Evolutionary conservation across 2,329 filamentous ascomycete genomes (phyloP).

Genomic region (Setomelanomma holmii): DNA sequence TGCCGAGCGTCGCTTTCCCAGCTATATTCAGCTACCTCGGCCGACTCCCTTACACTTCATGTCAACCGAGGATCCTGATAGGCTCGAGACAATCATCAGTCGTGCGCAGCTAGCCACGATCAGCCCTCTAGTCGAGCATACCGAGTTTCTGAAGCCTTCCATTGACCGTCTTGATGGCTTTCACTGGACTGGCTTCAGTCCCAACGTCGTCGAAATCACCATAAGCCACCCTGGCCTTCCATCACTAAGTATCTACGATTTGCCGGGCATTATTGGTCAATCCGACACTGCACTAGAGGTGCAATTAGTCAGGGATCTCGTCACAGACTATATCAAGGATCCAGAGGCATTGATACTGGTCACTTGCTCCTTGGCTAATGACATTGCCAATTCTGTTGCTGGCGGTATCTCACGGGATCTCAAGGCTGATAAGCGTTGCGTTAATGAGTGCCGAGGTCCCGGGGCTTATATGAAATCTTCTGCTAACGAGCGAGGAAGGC

Average conservation of each 20-base stretch:
- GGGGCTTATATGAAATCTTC: not conserved
- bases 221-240: constrained; percentile 76
- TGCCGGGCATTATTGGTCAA: constrained; percentile 82
- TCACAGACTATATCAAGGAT: constrained; percentile 72
- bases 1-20: constrained; percentile 62
- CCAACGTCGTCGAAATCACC: constrained; percentile 79
- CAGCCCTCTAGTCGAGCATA: constrained; percentile 65
- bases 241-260: constrained; percentile 81
- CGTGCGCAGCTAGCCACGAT: constrained; percentile 81
- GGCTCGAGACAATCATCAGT: constrained; percentile 72
- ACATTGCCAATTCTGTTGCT: constrained; percentile 77
- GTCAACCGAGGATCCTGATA: constrained; percentile 64
- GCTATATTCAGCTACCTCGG: constrained; percentile 63
- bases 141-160: constrained; percentile 43
- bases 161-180: not conserved
- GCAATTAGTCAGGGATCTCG: constrained; percentile 73
- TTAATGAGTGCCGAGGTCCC: constrained; percentile 34
- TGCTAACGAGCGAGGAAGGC: constrained; percentile 50
- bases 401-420: constrained; percentile 60
- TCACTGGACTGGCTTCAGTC: constrained; percentile 73
- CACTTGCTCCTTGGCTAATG: constrained; percentile 77
- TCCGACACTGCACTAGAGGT: constrained; percentile 62
- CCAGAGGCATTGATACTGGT: constrained; percentile 78
- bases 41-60: constrained; percentile 64
- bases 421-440: constrained; percentile 52